Base-by-base conservation (phyloP, 345 rosid species). In the Lepidium sativum region DNA sequence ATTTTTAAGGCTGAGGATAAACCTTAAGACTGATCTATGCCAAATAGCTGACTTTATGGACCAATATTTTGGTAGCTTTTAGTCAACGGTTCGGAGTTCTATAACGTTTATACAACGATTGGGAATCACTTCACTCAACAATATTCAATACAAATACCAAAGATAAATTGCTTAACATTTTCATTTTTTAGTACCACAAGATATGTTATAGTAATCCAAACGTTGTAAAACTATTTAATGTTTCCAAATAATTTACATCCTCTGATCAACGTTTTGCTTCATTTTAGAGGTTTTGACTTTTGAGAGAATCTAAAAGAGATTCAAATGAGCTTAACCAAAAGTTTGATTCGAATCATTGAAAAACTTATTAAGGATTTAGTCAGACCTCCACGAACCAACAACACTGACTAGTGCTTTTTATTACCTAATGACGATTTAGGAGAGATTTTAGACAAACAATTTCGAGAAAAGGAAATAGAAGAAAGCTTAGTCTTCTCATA, bases 371-470 rank as follows among this genome's bases (percentile, higher is more conserved):
- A 9, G 18, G 54, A 20, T 11, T 20, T 10, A 5, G 21, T 6
- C 33, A 54, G 51, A 60, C 23, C 13, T 14, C 14, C 35, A 50
- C 38, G 48, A 34, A 50, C 20, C 31, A 69, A 44, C 25, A 23
- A 3, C 25, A 23, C 3, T 37, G 34, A 63, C 63, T 16, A 61
- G 4, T 43, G 39, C 15, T 27, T 27, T 47, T 70, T 54, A 61
- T 52, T 69, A 60, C 34, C 3, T 38, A 38, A 64, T 71, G 56
- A 62, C 17, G 63, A 23, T 33, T 68, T 50, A 12, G 37, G 63
- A 37, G n/a, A 67, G 56, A 45, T 60, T 58, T 62, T 63, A 32
- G 56, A 71, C 65, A 71, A 31, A 21, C 29, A 44, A 70, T 37
- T 27, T 54, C 20, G 7, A 54, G 60, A 31, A 10, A 48, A 55